These are phyloP conservation scores for Musa troglodytarum DNA, from an alignment of 176 grass and related monocot genomes.

Conservation along the genomic window DNA sequence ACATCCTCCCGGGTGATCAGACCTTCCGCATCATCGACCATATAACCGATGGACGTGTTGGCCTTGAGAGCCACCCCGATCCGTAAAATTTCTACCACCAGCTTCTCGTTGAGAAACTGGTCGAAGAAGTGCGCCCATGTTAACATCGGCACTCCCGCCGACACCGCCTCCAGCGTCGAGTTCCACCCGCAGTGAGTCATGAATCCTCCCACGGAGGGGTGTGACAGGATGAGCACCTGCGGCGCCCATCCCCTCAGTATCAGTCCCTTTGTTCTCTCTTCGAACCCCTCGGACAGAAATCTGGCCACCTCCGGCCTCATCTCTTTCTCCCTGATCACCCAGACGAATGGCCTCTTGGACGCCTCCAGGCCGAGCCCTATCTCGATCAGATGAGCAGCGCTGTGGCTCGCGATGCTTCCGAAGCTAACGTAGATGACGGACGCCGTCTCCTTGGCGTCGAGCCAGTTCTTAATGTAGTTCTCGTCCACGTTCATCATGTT, in stretches of 20 bases:
- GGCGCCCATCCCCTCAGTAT: constrained; percentile 33
- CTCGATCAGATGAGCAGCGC: constrained; percentile 29
- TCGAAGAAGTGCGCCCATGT: constrained; percentile 36
- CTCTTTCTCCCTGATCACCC: constrained; percentile 22
- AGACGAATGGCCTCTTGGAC: constrained; percentile 35
- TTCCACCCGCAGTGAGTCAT: constrained; percentile 47
- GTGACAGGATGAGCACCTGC: constrained; percentile 34
- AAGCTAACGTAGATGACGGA: constrained; percentile 51
- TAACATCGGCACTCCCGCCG: constrained; percentile 26
- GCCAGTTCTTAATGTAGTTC: constrained; percentile 26
- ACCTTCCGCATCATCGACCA: neutral
- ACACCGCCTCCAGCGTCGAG: constrained; percentile 28
- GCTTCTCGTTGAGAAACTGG: constrained; percentile 32
- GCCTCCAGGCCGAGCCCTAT: constrained; percentile 40
- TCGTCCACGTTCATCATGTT: constrained; percentile 1
- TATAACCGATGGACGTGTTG: neutral
- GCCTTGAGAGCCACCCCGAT: constrained; percentile 22
- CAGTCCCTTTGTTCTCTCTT: constrained; percentile 34
- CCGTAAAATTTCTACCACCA: constrained; percentile 24
- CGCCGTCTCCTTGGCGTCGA: constrained; percentile 27
- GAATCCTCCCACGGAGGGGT: constrained; percentile 27
- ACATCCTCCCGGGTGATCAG: constrained; percentile 14
- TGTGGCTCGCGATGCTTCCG: constrained; percentile 28
- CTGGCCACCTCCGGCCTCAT: constrained; percentile 7
- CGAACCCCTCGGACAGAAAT: constrained; percentile 34